Evolutionary conservation across 1,284 basidiomycete genomes (phyloP).

Genomic region (Fomitopsis pinicola): DNA sequence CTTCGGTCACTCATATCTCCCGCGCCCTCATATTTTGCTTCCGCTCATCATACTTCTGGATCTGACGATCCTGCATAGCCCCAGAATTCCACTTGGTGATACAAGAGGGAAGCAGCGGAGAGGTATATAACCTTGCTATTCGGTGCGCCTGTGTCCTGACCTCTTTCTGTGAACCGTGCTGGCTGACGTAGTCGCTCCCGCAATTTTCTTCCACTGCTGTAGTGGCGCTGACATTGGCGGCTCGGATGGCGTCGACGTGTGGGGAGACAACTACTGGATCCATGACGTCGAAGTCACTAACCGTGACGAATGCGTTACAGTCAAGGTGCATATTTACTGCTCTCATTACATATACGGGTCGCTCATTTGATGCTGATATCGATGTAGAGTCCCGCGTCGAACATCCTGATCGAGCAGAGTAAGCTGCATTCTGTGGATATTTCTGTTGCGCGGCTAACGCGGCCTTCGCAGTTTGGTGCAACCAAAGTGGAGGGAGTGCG

Average conservation of each 20-base stretch:
- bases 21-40: background rate
- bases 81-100: conserved; percentile 35
- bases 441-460: no score
- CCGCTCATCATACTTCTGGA: background rate
- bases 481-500: conserved; percentile 32
- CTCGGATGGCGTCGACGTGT: conserved; percentile 33
- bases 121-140: conserved; percentile 34
- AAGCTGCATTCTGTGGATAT: background rate
- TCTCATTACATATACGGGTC: no score
- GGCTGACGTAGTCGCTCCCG: no score
- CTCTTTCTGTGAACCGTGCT: no score
- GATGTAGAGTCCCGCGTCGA: conserved; percentile 20
- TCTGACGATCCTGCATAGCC: conserved; percentile 12
- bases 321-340: conserved; percentile 19
- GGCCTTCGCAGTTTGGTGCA: conserved; percentile 28
- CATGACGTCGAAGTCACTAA: conserved; percentile 36
- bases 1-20: no score
- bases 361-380: background rate
- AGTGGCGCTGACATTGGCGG: conserved; percentile 28
- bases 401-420: conserved; percentile 31
- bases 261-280: conserved; percentile 31
- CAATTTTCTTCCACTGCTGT: background rate
- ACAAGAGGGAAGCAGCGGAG: conserved; percentile 28
- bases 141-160: conserved; percentile 17
- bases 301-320: conserved; percentile 34